A percentile compares a stretch with the other conserved stretches of the same genome.
These are phyloP conservation scores for Camelina laxa DNA, from an alignment of 345 rosid genomes.

Conservation along the genomic window DNA sequence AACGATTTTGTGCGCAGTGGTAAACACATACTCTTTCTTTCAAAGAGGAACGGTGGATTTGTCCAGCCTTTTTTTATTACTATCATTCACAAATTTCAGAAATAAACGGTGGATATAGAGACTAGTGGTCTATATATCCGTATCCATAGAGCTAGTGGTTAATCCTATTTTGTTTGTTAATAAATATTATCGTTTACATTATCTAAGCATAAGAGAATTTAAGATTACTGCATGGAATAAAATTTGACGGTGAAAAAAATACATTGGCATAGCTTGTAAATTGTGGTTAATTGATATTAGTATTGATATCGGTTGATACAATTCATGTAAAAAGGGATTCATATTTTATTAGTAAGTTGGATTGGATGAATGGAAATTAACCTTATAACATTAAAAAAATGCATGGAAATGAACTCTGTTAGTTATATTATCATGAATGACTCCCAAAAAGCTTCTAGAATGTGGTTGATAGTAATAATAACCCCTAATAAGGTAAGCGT, in stretches of 20 bases:
- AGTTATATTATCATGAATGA: constrained; percentile 19
- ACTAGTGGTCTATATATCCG: no score
- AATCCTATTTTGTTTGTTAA: neutral
- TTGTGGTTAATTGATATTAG: neutral
- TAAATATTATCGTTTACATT: neutral
- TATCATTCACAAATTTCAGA: neutral
- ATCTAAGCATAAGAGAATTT: neutral
- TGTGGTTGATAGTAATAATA: neutral
- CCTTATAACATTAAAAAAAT: neutral
- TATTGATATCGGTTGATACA: neutral
- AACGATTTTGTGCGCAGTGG: constrained; percentile 17
- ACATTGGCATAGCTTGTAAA: neutral
- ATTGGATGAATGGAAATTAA: neutral
- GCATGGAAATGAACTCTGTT: neutral
- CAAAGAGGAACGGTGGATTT: no score
- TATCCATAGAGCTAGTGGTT: no score
- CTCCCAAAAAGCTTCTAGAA: neutral
- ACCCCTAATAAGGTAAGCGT: neutral
- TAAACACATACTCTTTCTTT: constrained; percentile 1
- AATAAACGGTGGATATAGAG: no score
- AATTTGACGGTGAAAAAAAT: neutral
- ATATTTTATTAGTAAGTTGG: neutral
- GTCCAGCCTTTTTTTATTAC: neutral
- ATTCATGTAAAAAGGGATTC: neutral
- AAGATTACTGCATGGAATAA: neutral